These are phyloP conservation scores for Gymnopilus dilepis DNA, from an alignment of 768 basidiomycete genomes.

Conservation along the genomic window DNA sequence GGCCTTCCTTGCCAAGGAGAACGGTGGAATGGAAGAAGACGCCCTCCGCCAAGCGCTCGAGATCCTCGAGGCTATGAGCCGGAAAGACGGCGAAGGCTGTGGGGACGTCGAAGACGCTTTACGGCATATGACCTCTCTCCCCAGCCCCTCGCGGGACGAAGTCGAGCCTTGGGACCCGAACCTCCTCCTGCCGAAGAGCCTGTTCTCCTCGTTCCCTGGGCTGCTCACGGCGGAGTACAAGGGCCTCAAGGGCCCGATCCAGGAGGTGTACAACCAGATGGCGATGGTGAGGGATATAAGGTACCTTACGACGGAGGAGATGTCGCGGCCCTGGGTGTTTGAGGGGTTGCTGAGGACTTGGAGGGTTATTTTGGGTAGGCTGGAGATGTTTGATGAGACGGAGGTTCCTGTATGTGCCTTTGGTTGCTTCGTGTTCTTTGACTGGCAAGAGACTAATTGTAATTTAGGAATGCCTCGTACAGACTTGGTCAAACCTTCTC, in stretches of 20 bases:
- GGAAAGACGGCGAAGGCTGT: slow-evolving; percentile 54
- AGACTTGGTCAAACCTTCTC: slow-evolving; percentile 64
- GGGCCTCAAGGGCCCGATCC: slow-evolving; percentile 50
- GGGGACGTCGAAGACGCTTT: slow-evolving; percentile 61
- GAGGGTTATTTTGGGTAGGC: slow-evolving; percentile 47
- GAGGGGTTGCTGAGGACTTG: slow-evolving; percentile 57
- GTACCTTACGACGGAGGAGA: slow-evolving; percentile 60
- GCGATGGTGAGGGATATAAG: slow-evolving; percentile 59
- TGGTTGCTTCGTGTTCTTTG: slow-evolving; percentile 9
- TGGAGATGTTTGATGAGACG: slow-evolving; percentile 51
- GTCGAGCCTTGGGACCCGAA: slow-evolving; percentile 47
- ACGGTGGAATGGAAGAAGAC: slow-evolving; percentile 37
- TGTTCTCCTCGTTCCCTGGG: slow-evolving; percentile 31
- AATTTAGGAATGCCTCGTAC: slow-evolving; percentile 49
- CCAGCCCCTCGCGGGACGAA: slow-evolving; percentile 17
- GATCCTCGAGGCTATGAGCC: slow-evolving; percentile 61
- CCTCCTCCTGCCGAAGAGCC: slow-evolving; percentile 27
- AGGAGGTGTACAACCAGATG: slow-evolving; percentile 58
- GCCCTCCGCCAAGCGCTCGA: slow-evolving; percentile 51
- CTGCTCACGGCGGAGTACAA: slow-evolving; percentile 32
- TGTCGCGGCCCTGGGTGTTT: slow-evolving; percentile 58
- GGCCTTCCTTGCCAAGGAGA: slow-evolving; percentile 48
- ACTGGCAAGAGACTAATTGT: background rate
- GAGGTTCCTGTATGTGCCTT: slow-evolving; percentile 55
- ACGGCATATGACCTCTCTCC: slow-evolving; percentile 40